These are phyloP conservation scores for Rehmannia glutinosa DNA, from an alignment of 257 asterid genomes.

Conservation along the genomic window DNA sequence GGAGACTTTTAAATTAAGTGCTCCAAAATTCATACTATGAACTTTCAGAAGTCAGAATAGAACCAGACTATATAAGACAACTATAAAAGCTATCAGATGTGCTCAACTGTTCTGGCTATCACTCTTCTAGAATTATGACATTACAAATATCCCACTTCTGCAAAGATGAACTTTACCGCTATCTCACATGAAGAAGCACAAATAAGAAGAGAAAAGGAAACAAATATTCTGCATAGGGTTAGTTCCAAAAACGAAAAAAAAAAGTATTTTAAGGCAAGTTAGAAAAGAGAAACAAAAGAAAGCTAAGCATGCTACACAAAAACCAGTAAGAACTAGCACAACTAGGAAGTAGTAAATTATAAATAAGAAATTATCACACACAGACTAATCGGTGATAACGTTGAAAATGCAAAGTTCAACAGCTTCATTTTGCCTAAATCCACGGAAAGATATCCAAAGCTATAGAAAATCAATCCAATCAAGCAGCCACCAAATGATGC, in stretches of 20 bases:
- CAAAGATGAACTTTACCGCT: not conserved
- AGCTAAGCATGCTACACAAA: not conserved
- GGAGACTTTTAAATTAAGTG: not conserved
- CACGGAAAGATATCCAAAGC: not conserved
- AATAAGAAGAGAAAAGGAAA: not conserved
- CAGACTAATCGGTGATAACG: not conserved
- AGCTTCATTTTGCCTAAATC: conserved; percentile 2
- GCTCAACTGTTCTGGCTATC: not conserved
- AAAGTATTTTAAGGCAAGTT: not conserved
- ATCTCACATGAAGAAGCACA: not conserved
- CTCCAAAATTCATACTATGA: not conserved
- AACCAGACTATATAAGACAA: not conserved
- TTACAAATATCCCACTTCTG: not conserved
- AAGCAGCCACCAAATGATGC: not conserved
- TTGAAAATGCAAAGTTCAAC: not conserved
- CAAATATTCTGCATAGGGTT: not conserved
- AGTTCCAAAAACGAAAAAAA: not conserved
- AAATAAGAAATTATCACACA: not conserved
- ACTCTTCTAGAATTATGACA: not conserved
- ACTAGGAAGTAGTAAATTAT: not conserved
- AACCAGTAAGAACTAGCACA: not conserved
- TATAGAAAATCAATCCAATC: conserved; percentile 1
- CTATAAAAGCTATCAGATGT: not conserved
- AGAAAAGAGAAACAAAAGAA: not conserved
- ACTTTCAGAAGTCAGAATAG: not conserved